Conservation (phyloP, 441 rosid genomes). For the Erodium moschatum region DNA sequence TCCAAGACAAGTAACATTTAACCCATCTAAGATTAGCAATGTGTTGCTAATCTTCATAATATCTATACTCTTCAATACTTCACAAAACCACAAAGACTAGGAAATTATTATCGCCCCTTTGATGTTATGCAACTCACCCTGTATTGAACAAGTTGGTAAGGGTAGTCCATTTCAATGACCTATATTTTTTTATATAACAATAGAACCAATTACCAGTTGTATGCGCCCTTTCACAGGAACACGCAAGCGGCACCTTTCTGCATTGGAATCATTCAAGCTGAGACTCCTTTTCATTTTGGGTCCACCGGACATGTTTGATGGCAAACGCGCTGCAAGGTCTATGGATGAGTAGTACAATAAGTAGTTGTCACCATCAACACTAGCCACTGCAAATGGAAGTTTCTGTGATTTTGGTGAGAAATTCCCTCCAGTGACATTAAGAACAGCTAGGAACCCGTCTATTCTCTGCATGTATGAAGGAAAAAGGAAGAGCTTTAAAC, state of each 20-base stretch:
- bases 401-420: slow-evolving; percentile 46
- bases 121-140: not conserved
- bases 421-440: slow-evolving; percentile 43
- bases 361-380: slow-evolving; percentile 48
- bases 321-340: slow-evolving; percentile 26
- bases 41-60: slow-evolving; percentile 2
- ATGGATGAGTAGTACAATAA: slow-evolving; percentile 48
- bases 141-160: not conserved
- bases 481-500: slow-evolving; percentile 9
- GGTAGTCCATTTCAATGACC: not conserved
- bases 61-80: slow-evolving; percentile 1
- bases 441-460: slow-evolving; percentile 49
- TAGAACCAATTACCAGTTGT: slow-evolving; percentile 38
- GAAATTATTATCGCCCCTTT: not conserved
- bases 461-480: slow-evolving; percentile 36
- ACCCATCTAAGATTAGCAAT: not conserved
- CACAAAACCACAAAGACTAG: not conserved
- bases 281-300: slow-evolving; percentile 39
- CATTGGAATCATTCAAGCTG: slow-evolving; percentile 29
- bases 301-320: slow-evolving; percentile 23
- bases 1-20: not conserved
- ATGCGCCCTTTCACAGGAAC: slow-evolving; percentile 49
- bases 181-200: not conserved
- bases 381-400: slow-evolving; percentile 47
- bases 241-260: slow-evolving; percentile 33